A percentile compares a stretch with the other conserved stretches of the same genome.
Conservation (phyloP, 352 stramenopile genomes). For the Albugo laibachii region DNA sequence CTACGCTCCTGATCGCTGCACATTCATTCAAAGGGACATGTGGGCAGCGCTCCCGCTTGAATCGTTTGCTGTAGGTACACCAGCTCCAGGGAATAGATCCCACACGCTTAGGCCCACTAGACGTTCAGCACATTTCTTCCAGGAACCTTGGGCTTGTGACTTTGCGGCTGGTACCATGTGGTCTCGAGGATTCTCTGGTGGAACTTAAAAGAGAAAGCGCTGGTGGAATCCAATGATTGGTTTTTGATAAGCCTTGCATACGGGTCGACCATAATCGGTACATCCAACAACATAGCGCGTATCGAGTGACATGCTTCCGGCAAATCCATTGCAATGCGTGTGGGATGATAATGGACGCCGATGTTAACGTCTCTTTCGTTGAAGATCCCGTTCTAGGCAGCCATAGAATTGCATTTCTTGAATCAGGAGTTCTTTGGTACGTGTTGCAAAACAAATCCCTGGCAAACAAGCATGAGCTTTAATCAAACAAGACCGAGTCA, state of each 20-base stretch:
- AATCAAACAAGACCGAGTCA: constrained; percentile 86
- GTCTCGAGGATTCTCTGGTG: constrained; percentile 96
- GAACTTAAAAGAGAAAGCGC: constrained; percentile 90
- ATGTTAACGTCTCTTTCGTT: constrained; percentile 94
- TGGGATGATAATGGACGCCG: constrained; percentile 95
- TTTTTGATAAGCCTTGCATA: constrained; percentile 92
- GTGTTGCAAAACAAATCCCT: constrained; percentile 87
- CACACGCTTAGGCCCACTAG: constrained; percentile 85
- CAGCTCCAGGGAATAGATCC: constrained; percentile 86
- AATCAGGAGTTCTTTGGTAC: constrained; percentile 93
- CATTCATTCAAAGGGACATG: too few relatives aligned
- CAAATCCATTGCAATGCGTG: constrained; percentile 99
- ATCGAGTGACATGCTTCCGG: constrained; percentile 96
- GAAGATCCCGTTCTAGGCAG: constrained; percentile 85
- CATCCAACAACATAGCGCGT: constrained; percentile 96
- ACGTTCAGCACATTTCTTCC: constrained; percentile 81
- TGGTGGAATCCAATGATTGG: constrained; percentile 79
- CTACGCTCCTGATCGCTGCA: too few relatives aligned
- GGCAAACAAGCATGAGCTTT: constrained; percentile 94
- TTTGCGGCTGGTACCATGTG: constrained; percentile 93
- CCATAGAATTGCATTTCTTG: constrained; percentile 87
- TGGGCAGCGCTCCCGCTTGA: constrained; percentile 92
- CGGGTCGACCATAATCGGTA: constrained; percentile 93
- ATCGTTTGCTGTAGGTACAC: constrained; percentile 78
- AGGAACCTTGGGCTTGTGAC: constrained; percentile 88